phyloP scores from a whole-genome alignment of 2,329 filamentous ascomycete species.

The Fusarium sp. region DNA sequence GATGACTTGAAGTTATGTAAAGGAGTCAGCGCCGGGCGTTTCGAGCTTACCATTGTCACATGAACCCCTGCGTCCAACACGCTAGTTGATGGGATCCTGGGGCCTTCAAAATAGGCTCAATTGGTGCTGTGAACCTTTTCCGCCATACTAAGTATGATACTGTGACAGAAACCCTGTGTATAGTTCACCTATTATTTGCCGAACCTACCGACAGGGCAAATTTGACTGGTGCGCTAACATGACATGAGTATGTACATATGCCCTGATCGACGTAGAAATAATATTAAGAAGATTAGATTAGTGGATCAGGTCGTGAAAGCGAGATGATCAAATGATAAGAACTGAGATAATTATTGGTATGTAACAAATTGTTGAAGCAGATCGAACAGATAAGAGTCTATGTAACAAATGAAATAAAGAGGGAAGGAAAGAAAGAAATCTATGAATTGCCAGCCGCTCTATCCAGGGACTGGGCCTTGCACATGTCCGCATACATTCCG shows the following conservation, averaged over 20 bases:
- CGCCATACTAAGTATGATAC: not conserved
- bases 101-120: constrained; percentile 14
- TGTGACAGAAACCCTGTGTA: not conserved
- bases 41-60: not conserved
- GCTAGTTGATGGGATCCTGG: not conserved
- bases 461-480: constrained; percentile 31
- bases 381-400: not conserved
- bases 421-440: not conserved
- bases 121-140: constrained; percentile 1
- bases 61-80: not conserved
- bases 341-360: not conserved
- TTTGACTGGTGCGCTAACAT: not conserved
- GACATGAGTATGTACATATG: not conserved
- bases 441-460: not conserved
- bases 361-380: not conserved
- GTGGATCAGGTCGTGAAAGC: not conserved
- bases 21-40: not conserved
- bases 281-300: not conserved
- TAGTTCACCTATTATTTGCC: not conserved
- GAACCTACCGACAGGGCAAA: not conserved
- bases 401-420: not conserved
- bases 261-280: not conserved
- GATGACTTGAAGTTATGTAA: not conserved
- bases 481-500: constrained; percentile 37
- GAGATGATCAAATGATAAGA: not conserved